These are phyloP conservation scores for Tirmania nivea DNA, from an alignment of 495 filamentous ascomycete genomes.

Conservation along the genomic window DNA sequence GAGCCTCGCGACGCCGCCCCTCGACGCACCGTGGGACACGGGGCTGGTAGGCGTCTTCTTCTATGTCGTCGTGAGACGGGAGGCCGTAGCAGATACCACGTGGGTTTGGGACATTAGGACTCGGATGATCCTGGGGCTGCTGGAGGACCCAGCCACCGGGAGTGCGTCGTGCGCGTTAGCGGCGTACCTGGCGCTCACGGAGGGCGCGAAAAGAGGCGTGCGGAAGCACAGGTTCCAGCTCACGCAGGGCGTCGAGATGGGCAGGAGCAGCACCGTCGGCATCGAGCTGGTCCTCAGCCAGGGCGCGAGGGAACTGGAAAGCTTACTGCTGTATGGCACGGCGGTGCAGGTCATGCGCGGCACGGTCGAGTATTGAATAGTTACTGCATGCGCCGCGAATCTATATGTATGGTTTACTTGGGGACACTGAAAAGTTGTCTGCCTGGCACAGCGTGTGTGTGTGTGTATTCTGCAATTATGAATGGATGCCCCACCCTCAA, in stretches of 20 bases:
- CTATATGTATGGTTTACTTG: no score
- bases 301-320: conserved; percentile 23
- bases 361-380: conserved; percentile 12
- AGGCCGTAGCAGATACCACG: conserved; percentile 14
- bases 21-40: conserved; percentile 37
- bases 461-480: no score
- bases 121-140: conserved; percentile 33
- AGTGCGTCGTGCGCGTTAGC: conserved; percentile 37
- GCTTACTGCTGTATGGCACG: conserved; percentile 32
- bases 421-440: no score
- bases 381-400: no score
- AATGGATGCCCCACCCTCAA: no score
- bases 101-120: conserved; percentile 14
- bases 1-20: conserved; percentile 17
- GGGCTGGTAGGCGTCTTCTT: conserved; percentile 36
- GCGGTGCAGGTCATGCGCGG: conserved; percentile 40
- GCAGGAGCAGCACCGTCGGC: conserved; percentile 38
- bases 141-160: conserved; percentile 52
- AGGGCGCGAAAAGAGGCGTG: conserved; percentile 22
- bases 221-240: conserved; percentile 28
- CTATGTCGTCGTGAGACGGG: conserved; percentile 25
- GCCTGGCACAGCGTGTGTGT: no score
- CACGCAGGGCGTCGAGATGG: conserved; percentile 65
- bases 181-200: conserved; percentile 26
- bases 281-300: conserved; percentile 22